phyloP scores from a whole-genome alignment of 768 basidiomycete genomes.

The Kwoniella mangroviensis region DNA sequence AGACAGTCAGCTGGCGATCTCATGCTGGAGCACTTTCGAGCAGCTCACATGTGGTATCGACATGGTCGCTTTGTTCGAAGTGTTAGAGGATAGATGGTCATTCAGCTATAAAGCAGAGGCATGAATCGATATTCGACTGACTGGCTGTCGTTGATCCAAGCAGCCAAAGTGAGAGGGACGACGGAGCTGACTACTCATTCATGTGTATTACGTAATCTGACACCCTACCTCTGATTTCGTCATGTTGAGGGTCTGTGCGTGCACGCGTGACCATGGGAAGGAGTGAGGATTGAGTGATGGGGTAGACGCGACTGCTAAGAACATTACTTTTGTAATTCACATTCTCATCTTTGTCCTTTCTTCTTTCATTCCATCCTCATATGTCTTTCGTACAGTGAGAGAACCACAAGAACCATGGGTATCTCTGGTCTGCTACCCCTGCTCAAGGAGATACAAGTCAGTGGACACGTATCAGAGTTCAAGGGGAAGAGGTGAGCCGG shows the following conservation, averaged over 20 bases:
- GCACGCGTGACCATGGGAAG: constrained; percentile 2
- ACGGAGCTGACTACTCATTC: background rate
- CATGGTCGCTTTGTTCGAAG: constrained; percentile 18
- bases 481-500: constrained; percentile 68
- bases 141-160: too few species aligned
- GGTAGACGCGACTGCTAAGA: constrained; percentile 27
- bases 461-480: constrained; percentile 77
- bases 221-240: background rate
- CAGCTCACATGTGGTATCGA: constrained; percentile 37
- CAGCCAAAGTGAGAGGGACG: background rate
- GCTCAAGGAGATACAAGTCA: constrained; percentile 84
- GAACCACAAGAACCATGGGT: constrained; percentile 68
- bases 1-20: too few species aligned
- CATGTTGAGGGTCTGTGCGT: constrained; percentile 18
- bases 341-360: constrained; percentile 6
- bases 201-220: background rate
- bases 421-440: constrained; percentile 88
- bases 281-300: background rate
- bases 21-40: background rate
- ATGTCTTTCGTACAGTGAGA: background rate
- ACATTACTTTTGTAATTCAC: background rate
- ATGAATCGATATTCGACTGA: background rate
- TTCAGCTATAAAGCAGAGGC: background rate
- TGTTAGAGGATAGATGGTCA: background rate
- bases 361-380: background rate